Conservation (phyloP, 495 filamentous ascomycete genomes). For the Beverwykella pulmonaria region DNA sequence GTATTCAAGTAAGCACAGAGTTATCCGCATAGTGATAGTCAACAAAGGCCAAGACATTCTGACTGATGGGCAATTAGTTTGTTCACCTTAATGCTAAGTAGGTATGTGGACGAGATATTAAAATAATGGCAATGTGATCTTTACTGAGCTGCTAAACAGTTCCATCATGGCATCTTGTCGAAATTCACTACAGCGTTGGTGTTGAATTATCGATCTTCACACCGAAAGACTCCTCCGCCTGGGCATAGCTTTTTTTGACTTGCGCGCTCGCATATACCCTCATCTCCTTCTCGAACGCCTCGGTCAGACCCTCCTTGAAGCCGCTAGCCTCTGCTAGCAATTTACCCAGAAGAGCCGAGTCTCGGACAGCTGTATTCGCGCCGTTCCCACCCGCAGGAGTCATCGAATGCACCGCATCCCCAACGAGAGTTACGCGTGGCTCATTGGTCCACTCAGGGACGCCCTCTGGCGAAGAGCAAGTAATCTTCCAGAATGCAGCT, state of each 20-base stretch:
- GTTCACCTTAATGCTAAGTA: no score
- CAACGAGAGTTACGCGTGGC: constrained; percentile 60
- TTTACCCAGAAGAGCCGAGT: constrained; percentile 54
- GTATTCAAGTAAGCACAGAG: no score
- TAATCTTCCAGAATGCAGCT: constrained; percentile 61
- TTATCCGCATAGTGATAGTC: no score
- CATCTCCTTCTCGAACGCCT: constrained; percentile 59
- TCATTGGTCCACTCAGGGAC: constrained; percentile 56
- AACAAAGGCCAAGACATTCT: no score
- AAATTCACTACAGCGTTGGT: neutral
- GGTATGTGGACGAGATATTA: no score
- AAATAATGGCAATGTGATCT: no score
- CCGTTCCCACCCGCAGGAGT: constrained; percentile 64
- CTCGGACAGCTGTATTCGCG: constrained; percentile 60
- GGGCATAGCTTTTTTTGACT: constrained; percentile 39
- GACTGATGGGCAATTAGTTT: no score
- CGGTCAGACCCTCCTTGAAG: constrained; percentile 48
- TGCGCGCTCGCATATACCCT: constrained; percentile 58
- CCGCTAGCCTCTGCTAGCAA: constrained; percentile 49
- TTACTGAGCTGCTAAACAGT: no score
- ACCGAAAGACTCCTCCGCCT: constrained; percentile 3
- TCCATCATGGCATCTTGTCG: no score
- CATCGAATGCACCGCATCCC: constrained; percentile 64
- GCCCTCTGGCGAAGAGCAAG: constrained; percentile 55
- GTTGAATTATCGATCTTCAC: constrained; percentile 9